Evolutionary conservation across 2,329 filamentous ascomycete species (phyloP).

Genomic region (Chaetomiaceae sp.): DNA sequence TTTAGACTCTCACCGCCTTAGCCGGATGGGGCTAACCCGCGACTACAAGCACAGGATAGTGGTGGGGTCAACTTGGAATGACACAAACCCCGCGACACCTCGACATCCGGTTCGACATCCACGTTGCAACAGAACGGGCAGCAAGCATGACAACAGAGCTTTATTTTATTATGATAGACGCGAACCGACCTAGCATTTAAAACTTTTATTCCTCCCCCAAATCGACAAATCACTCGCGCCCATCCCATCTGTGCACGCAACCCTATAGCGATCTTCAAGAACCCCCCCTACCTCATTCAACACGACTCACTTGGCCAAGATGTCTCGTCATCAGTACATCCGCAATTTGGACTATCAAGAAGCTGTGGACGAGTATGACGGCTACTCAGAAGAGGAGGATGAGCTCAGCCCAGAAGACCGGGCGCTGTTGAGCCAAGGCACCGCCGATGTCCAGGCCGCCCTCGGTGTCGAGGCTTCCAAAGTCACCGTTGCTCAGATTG

Average conservation of each 20-base stretch:
- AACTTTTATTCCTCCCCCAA: too few species aligned
- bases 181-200: too few species aligned
- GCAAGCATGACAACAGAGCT: too few species aligned
- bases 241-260: too few species aligned
- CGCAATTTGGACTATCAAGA: constrained; percentile 49
- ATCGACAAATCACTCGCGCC: too few species aligned
- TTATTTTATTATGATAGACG: too few species aligned
- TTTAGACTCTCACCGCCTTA: constrained; percentile 24
- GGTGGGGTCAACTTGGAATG: constrained; percentile 14
- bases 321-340: constrained; percentile 47
- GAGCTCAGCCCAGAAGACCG: constrained; percentile 47
- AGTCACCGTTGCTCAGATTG: constrained; percentile 63
- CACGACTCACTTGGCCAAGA: constrained; percentile 24
- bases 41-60: not conserved
- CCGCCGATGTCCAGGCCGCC: constrained; percentile 59
- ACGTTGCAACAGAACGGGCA: not conserved
- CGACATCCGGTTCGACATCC: too few species aligned
- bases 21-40: constrained; percentile 8
- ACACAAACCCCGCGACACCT: constrained; percentile 7
- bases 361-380: constrained; percentile 49
- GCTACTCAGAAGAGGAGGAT: constrained; percentile 37
- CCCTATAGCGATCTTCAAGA: too few species aligned
- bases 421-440: constrained; percentile 57
- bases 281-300: not conserved
- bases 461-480: constrained; percentile 58